phyloP scores from a whole-genome alignment of 768 basidiomycete genomes.

The Thelephora ganbajun region DNA sequence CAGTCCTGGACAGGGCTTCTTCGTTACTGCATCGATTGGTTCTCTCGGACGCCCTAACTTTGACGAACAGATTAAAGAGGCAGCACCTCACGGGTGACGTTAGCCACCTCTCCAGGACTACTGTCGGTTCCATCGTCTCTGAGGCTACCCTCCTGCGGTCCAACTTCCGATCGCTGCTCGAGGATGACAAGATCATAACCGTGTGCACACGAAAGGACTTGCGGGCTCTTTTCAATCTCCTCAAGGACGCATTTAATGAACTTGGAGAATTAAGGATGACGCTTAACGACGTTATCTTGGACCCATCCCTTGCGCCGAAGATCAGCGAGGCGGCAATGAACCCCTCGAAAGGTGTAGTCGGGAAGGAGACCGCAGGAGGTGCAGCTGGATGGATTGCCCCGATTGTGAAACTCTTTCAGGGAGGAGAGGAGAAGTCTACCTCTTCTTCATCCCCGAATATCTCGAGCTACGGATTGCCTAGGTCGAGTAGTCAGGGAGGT shows the following conservation, averaged over 20 bases:
- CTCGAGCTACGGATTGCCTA: conserved; percentile 1
- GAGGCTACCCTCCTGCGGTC: conserved; percentile 58
- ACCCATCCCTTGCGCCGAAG: conserved; percentile 61
- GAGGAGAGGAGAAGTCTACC: conserved; percentile 15
- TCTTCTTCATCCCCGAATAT: conserved; percentile 11
- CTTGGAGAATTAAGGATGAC: conserved; percentile 69
- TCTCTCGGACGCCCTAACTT: conserved; percentile 72
- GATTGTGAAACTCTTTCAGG: conserved; percentile 65
- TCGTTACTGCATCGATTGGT: conserved; percentile 49
- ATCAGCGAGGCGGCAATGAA: conserved; percentile 62
- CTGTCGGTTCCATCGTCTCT: conserved; percentile 56
- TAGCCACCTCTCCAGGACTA: conserved; percentile 72
- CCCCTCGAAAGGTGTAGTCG: conserved; percentile 33
- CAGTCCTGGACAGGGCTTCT: conserved; percentile 48
- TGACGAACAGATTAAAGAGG: conserved; percentile 82
- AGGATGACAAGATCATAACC: conserved; percentile 55
- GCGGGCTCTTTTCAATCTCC: conserved; percentile 64
- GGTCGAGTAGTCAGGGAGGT: conserved; percentile 11
- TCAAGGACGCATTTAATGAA: conserved; percentile 76
- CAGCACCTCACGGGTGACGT: conserved; percentile 82
- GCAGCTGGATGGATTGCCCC: conserved; percentile 67
- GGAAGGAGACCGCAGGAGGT: conserved; percentile 17
- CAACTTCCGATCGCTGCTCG: conserved; percentile 60
- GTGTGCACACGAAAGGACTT: conserved; percentile 69
- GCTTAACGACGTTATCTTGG: conserved; percentile 82